Base-by-base conservation (phyloP, 2,329 filamentous ascomycete genomes). In the Coniochaeta sp. region DNA sequence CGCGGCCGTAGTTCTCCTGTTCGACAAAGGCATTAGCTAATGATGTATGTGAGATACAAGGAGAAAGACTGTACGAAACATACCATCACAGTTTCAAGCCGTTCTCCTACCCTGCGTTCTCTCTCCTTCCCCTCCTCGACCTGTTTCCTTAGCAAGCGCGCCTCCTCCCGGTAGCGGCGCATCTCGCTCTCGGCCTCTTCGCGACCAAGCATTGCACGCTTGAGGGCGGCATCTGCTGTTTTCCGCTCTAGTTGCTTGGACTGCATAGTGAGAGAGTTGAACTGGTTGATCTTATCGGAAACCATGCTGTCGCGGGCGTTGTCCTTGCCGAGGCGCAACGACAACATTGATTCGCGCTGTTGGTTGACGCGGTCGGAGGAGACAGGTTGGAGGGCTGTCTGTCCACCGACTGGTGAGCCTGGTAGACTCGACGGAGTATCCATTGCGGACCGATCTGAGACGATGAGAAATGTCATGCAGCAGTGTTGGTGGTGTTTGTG, bases 161-260 rank as follows among this genome's bases (percentile, higher is more conserved):
- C 74, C 68, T 91, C 88, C 9, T 90, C 86, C 62, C 81, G 81
- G 67, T 84, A 81, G 47, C 80, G 80, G 63, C 82, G 81, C 75
- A 86, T 80, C 67, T 91, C 87, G n/a, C 75, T 76, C 74, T 91
- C 89, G 14, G 88, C 86, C 73, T 89, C 87, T 69, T 92, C 89
- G 50, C 87, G 81, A 16, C 86, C 87, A 56, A 89, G 70, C 78
- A 87, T 84, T 63, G 86, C 86, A 56, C 86, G 81, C 71, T 86
- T 87, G 17, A 89, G 74, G 33, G 86, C 86, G 34, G 85, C 85
- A 65, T 88, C 86, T 66, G 83, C 85, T 56, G 79, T 84, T 72
- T 84, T 87, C 67, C 85, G 81, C 70, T 88, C 85, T 59, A 86
- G 75, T 56, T 85, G 80, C 67, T 84, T 86, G 36, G 81, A 81